Conservation (phyloP, 148 eudicot species). For the Vaccinium vitisidaea region DNA sequence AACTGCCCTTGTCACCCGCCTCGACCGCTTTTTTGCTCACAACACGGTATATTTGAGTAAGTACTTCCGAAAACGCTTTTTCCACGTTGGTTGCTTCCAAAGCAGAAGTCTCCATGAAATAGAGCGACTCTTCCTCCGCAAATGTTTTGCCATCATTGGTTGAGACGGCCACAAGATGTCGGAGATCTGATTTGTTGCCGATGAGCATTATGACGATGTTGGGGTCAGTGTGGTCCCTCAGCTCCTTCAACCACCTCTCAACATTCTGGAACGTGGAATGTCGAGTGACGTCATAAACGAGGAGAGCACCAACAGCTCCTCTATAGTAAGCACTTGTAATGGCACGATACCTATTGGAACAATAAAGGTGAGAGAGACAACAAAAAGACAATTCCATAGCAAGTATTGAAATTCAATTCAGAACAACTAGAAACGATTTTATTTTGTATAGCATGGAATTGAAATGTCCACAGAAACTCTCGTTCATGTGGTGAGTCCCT, state of each 20-base stretch:
- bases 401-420: neutral
- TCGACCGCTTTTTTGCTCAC: slow-evolving; percentile 87
- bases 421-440: neutral
- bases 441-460: neutral
- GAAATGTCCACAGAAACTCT: neutral
- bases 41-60: slow-evolving; percentile 62
- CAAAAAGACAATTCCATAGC: neutral
- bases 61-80: slow-evolving; percentile 72
- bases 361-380: neutral
- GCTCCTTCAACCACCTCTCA: slow-evolving; percentile 76
- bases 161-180: slow-evolving; percentile 75
- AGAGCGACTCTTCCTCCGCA: slow-evolving; percentile 69
- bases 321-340: slow-evolving; percentile 93
- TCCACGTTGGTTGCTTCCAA: slow-evolving; percentile 87
- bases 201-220: slow-evolving; percentile 90
- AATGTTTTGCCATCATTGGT: slow-evolving; percentile 70
- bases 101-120: slow-evolving; percentile 93
- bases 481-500: neutral
- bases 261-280: slow-evolving; percentile 75
- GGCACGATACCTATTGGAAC: slow-evolving; percentile 68
- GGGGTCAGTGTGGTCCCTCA: slow-evolving; percentile 85
- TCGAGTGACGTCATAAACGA: slow-evolving; percentile 85
- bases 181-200: slow-evolving; percentile 87
- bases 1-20: slow-evolving; percentile 54
- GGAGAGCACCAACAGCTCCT: slow-evolving; percentile 91